Evolutionary conservation across 1,284 basidiomycete species (phyloP), one percentile per base, ranked within the genome.

Genomic region (Cryptococcus sp.): DNA sequence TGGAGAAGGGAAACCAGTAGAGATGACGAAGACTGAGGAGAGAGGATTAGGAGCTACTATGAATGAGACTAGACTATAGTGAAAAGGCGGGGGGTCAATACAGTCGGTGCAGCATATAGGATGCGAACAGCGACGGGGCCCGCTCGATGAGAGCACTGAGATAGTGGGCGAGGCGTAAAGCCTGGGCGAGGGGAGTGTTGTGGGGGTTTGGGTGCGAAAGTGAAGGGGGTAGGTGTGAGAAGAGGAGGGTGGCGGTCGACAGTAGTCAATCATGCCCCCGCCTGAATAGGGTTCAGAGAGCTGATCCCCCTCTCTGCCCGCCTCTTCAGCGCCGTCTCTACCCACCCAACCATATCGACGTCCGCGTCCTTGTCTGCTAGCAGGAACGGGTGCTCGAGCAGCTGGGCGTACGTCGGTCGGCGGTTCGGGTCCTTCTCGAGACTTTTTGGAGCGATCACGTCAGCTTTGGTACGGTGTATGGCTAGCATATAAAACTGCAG

Each of bases 321-420:
- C 65, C 77, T 78, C 35, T 81, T 80, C 23, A 91, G 73, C 2
- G 88, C 87, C 11, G 74, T 75, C 15, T 77, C 78, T 11, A 93
- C 88, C 92, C 92, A 96, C 5, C 79, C 82, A 18, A 80, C 80
- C 89, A 93, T 91, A 72, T 94, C 87, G 4, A 92, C 88, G 0
- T 84, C 77, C 5, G 84, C 79, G 16, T 79, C 76, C 8, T 73
- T 77, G 61, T 85, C 84, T 40, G 79, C 79, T 13, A 77, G 69
- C 45, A 91, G 79, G 80, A 87, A 91, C 0, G 85, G 84, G 68
- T 96, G 91, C 53, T 83, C 80, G 57, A 97, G 79, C 55, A 98
- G 79, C 67, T 94, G 84, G 20, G 84, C 83, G 73, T 98, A 98
- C 0, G 85, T 91, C 13, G 92, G 89, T 50, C 95, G 80, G 48